Evolutionary conservation across 1,284 basidiomycete species (phyloP).

Genomic region (Heterobasidion irregulare): DNA sequence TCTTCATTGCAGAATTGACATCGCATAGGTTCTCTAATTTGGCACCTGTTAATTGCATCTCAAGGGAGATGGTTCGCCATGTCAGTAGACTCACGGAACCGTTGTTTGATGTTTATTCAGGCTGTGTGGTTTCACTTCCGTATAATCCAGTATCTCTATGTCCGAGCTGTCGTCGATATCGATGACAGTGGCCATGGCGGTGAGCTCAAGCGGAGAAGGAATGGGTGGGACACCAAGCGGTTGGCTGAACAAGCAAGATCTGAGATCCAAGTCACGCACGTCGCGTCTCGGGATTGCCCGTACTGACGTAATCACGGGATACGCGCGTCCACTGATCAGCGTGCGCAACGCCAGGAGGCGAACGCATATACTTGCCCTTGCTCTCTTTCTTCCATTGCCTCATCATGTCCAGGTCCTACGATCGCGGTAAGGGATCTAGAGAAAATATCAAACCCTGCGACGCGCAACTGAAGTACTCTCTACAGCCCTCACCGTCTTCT

Average conservation of each 20-base stretch:
- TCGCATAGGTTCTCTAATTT: constrained; percentile 11
- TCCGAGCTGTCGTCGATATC: not conserved
- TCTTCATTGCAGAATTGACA: constrained; percentile 45
- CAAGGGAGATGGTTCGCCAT: too few relatives aligned
- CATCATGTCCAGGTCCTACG: constrained; percentile 69
- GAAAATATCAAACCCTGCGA: not conserved
- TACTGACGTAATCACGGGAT: not conserved
- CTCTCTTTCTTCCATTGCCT: not conserved
- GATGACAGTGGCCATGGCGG: not conserved
- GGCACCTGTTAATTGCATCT: too few relatives aligned
- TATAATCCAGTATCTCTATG: too few relatives aligned
- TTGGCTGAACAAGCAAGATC: not conserved
- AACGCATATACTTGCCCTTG: constrained; percentile 5
- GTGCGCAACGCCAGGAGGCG: not conserved
- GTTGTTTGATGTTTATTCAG: too few relatives aligned
- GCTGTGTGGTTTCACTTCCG: too few relatives aligned
- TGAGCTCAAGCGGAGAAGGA: not conserved
- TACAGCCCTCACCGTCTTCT: constrained; percentile 87
- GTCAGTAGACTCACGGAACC: too few relatives aligned
- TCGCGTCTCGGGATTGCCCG: constrained; percentile 1
- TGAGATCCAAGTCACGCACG: not conserved
- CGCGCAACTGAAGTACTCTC: not conserved
- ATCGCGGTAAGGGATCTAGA: constrained; percentile 48
- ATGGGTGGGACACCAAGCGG: not conserved
- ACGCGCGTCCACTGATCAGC: constrained; percentile 1